Evolutionary conservation across 2,329 filamentous ascomycete genomes (phyloP).

Genomic region (Septoria petroselini): DNA sequence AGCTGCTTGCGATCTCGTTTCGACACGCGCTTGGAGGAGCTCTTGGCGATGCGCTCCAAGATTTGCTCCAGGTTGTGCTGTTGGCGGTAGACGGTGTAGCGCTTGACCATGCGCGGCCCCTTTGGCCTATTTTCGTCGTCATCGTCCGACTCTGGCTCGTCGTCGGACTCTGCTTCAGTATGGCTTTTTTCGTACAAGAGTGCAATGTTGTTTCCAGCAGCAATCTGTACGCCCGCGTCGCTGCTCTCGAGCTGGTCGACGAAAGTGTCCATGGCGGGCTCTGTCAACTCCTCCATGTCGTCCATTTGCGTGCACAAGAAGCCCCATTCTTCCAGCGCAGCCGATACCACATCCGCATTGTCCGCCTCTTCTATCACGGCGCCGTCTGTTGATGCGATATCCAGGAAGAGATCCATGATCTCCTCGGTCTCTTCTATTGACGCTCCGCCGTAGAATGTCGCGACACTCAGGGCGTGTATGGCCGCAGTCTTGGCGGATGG

Average conservation of each 20-base stretch:
- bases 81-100: slow-evolving; percentile 66
- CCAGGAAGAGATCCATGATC: slow-evolving; percentile 70
- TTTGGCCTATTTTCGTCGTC: slow-evolving; percentile 48
- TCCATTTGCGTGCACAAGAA: slow-evolving; percentile 75
- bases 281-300: slow-evolving; percentile 68
- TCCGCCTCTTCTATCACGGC: slow-evolving; percentile 68
- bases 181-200: slow-evolving; percentile 74
- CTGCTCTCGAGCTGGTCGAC: slow-evolving; percentile 79
- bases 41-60: slow-evolving; percentile 58
- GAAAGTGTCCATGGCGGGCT: slow-evolving; percentile 73
- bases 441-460: slow-evolving; percentile 72
- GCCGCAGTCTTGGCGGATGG: slow-evolving; percentile 64
- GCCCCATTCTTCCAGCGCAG: slow-evolving; percentile 74
- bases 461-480: slow-evolving; percentile 70
- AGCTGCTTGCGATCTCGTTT: slow-evolving; percentile 65
- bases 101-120: slow-evolving; percentile 51
- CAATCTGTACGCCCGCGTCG: slow-evolving; percentile 69
- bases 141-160: slow-evolving; percentile 47
- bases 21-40: slow-evolving; percentile 60
- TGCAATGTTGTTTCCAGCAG: slow-evolving; percentile 76
- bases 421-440: slow-evolving; percentile 64
- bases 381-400: slow-evolving; percentile 78
- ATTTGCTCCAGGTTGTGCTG: slow-evolving; percentile 59
- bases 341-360: slow-evolving; percentile 66
- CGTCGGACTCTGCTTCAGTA: slow-evolving; percentile 57